Evolutionary conservation across 2,329 filamentous ascomycete genomes (phyloP), one percentile per base, ranked within the genome.

Genomic region (Neoarthrinium moseri): DNA sequence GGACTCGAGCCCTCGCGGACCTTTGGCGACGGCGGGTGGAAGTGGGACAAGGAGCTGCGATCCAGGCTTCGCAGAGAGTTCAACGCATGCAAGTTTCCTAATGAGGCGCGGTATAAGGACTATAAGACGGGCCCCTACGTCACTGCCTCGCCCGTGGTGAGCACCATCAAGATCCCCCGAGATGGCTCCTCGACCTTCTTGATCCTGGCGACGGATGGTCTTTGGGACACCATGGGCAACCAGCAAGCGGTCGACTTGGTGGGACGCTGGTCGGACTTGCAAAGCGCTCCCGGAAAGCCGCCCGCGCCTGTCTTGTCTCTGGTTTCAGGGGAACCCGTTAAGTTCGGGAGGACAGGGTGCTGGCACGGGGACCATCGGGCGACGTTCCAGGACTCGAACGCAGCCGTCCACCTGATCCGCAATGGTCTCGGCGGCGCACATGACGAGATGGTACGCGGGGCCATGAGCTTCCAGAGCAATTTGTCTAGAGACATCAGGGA

Each of bases 351-450:
- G 50, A 47, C 52, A 46, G 51, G 51, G 39, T 61, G 58, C 50
- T 43, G 48, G 34, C 61, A 58, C 43, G 57, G 60, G 34, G 77
- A 81, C 46, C 76, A 80, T 52, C 78, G 86, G 40, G 89, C 90
- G 50, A 82, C 87, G 1, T 81, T 90, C 4, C 83, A 89, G 61
- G 89, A 94, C 59, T 84, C 86, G 62, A 94, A 91, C 56, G 88
- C 81, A 5, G 89, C 89, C 0, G 91, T 89, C 1, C 89, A 92
- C 65, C 74, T 94, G 30, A 80, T 91, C 33, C 81, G 88, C 51
- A 95, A 94, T 58, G 87, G 87, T 1, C 77, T 94, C 12, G 89
- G 89, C 30, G 89, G 89, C 4, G 84, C 81, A 48, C 80, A 91
- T 54, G 75, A 79, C 53, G 84, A 89, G 56, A 81, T 90, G 74